Evolutionary conservation across 352 stramenopile genomes (phyloP), one percentile per base, ranked within the genome.

Genomic region (Phytophthora parvispora): DNA sequence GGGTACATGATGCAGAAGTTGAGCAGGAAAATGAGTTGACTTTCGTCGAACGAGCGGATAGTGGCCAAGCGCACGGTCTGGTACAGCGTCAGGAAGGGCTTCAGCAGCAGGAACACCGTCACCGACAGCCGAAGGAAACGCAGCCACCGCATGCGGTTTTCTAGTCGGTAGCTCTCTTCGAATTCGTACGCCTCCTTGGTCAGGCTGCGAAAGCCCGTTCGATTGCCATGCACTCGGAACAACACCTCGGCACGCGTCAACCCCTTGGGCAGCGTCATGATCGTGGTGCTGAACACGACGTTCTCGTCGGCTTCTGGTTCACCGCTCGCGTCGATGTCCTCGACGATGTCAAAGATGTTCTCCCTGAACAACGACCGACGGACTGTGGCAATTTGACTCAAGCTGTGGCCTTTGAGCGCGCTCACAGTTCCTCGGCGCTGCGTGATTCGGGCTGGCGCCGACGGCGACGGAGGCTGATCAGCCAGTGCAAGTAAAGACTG

Each of bases 1-100:
- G 87, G 87, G 60, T 91, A 93, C 79, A 92, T 89, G 67, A 91
- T 75, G 66, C 83, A 90, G 60, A 93, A 92, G 64, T 93, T 93
- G 66, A 93, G 64, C 25, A 90, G 42, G 56, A 93, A 93, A 50
- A 95, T 91, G 27, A 95, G 27, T n/a, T 84, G 67, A 28, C 77
- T 86, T 59, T 89, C 72, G 13, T 52, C 55, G 45, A 93, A 95
- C 15, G 64, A 78, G 29, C 87, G 81, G 20, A 63, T 58, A 0
- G 71, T 80, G 8, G 80, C 64, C 28, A 93, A 62, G 2, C 75
- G 76, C 1, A 91, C 28, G 8, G 74, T 87, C 67, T 91, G 81
- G 72, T 93, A 95, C 32, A 95, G 69, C 38, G 87, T 93, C 77
- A 93, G 83, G 56, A 92, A 91, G 0, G 86, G 85, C 55, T 95